Conservation (phyloP, 2,329 filamentous ascomycete species). For the Colletotrichum chlorophyti region DNA sequence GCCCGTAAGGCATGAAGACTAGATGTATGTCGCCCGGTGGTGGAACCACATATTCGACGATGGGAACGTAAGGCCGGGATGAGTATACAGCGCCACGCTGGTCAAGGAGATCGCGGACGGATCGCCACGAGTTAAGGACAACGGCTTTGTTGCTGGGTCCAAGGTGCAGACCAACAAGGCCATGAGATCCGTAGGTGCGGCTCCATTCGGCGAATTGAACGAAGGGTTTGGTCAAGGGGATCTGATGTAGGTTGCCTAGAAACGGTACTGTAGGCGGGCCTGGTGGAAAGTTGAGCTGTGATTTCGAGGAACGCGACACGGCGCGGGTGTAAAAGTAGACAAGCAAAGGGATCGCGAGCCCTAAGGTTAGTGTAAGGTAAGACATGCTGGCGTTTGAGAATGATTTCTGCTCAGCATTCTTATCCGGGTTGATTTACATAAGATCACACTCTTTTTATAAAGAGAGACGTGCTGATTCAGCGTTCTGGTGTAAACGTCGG, state of each 20-base stretch:
- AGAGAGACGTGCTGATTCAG: too few relatives aligned
- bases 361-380: background rate
- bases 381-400: too few relatives aligned
- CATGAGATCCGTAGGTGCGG: constrained; percentile 37
- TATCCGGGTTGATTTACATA: too few relatives aligned
- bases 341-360: background rate
- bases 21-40: constrained; percentile 12
- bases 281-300: constrained; percentile 28
- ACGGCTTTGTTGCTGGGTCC: constrained; percentile 39
- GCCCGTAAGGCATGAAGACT: constrained; percentile 6
- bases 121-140: constrained; percentile 38
- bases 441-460: too few relatives aligned
- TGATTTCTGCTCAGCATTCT: too few relatives aligned
- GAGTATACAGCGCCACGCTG: constrained; percentile 44
- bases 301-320: background rate
- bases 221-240: constrained; percentile 34
- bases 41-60: constrained; percentile 25
- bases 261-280: constrained; percentile 32
- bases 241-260: constrained; percentile 35
- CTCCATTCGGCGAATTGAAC: constrained; percentile 39
- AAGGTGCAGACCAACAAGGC: constrained; percentile 38
- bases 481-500: too few relatives aligned
- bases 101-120: constrained; percentile 45
- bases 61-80: constrained; percentile 39
- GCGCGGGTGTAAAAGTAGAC: background rate